Evolutionary conservation across 2,329 filamentous ascomycete genomes (phyloP), one percentile per base, ranked within the genome.

Genomic region (Trichoderma arundinaceum): DNA sequence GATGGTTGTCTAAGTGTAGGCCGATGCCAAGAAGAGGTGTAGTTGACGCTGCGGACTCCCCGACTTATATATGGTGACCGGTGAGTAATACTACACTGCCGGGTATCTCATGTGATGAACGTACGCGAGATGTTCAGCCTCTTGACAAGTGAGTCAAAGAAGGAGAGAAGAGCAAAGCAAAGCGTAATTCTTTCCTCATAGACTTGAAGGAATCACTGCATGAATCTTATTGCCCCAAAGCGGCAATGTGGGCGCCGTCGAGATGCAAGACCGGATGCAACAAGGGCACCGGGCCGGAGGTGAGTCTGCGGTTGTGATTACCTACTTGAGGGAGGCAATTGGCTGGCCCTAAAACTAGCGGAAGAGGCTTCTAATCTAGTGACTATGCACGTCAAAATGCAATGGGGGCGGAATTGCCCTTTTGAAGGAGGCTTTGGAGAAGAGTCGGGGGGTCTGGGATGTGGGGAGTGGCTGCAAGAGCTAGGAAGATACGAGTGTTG

Each of bases 351-450:
- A 8, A 8, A 7, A 19, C 43, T 56, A 56, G 53, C 9, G 38
- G 53, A 22, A 17, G 51, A 22, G 12, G 15, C 6, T 48, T 48
- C 28, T 28, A 10, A 28, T 28, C 22, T 28, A 28, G 22, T 28
- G 22, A 28, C 22, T 19, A 62, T 62, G 59, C 38, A 62, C n/a
- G 38, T 53, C n/a, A 10, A 32, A 22, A 60, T 51, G 33, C 19
- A 17, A 41, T 28, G 56, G 22, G 44, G 44, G 57, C 57, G 57
- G 57, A 60, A 60, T 60, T 60, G 57, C 57, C 57, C 7, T 48
- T 48, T 49, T 60, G 44, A 52, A 52, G 46, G n/a, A 7, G 35
- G 44, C n/a, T 28, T 28, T 28, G 22, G 22, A 28, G 22, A 28
- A 28, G 22, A 4, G 22, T 28, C 22, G 22, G 22, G 22, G 22